These are phyloP conservation scores for Saccharomycopsis fermentans DNA, from an alignment of 805 yeast genomes.

Conservation along the genomic window DNA sequence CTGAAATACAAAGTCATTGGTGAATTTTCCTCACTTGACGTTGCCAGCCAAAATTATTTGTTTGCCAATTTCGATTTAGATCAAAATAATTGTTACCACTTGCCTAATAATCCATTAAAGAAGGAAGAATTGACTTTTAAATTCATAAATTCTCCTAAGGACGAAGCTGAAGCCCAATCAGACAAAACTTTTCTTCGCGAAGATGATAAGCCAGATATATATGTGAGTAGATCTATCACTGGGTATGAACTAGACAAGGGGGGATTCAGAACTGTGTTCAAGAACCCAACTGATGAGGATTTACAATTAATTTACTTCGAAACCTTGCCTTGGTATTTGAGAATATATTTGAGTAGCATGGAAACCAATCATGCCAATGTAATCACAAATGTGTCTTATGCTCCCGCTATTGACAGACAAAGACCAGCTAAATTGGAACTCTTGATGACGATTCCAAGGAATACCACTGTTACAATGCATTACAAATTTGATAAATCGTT, in stretches of 20 bases:
- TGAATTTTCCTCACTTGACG: conserved; percentile 10
- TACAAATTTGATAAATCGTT: conserved; percentile 83
- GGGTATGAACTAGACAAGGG: conserved; percentile 91
- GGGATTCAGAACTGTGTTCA: conserved; percentile 69
- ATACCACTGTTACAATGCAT: conserved; percentile 47
- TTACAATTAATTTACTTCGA: conserved; percentile 60
- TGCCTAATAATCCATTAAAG: conserved; percentile 9
- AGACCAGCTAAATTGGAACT: conserved; percentile 82
- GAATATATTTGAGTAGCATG: conserved; percentile 68
- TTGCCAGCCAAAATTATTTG: conserved; percentile 5
- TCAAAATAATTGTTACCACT: conserved; percentile 11
- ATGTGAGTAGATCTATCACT: conserved; percentile 75
- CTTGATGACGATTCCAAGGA: conserved; percentile 51
- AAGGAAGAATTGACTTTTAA: conserved; percentile 13
- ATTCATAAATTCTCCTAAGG: conserved; percentile 7
- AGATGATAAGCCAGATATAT: conserved; percentile 26
- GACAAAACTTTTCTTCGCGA: neutral
- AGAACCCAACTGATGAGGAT: conserved; percentile 48
- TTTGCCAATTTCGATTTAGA: conserved; percentile 15
- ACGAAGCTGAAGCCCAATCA: neutral
- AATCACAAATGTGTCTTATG: conserved; percentile 47
- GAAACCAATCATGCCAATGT: conserved; percentile 28
- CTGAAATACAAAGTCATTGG: conserved; percentile 10
- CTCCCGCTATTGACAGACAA: conserved; percentile 69
- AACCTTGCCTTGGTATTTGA: conserved; percentile 87